Base-by-base conservation (phyloP, 140 eudicot species). In the Cichorium intybus region DNA sequence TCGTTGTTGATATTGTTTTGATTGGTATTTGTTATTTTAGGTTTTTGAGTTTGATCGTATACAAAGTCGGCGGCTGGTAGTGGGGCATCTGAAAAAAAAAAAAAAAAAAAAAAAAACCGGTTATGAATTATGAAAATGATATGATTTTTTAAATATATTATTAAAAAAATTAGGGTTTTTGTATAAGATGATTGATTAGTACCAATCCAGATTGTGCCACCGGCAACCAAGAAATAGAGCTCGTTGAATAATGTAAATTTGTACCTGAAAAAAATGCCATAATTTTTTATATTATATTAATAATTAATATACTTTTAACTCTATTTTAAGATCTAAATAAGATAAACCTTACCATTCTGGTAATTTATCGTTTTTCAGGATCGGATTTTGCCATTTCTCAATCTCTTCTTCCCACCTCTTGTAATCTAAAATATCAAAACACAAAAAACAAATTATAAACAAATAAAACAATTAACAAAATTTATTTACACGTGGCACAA, bases 121-220 rank as follows among this genome's bases (percentile, higher is more conserved):
- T 35, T 0, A 60, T 10, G 48, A n/a, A n/a, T n/a, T n/a, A n/a
- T n/a, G n/a, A n/a, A n/a, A n/a, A n/a, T n/a, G n/a, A n/a, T n/a
- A n/a, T n/a, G n/a, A n/a, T n/a, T n/a, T n/a, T n/a, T n/a, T n/a
- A n/a, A n/a, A n/a, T n/a, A n/a, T n/a, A n/a, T n/a, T n/a, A n/a
- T n/a, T n/a, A n/a, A n/a, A n/a, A n/a, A n/a, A n/a, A n/a, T n/a
- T n/a, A n/a, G n/a, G n/a, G n/a, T n/a, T n/a, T n/a, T n/a, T n/a
- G n/a, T n/a, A n/a, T n/a, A n/a, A n/a, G n/a, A n/a, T n/a, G n/a
- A n/a, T n/a, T n/a, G 73, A 69, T 52, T 29, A 53, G 58, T 85
- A 93, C 99, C 99, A 7, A 86, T 84, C 99, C 99, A 93, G 62
- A 93, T 79, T 27, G 99, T 93, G 52, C 99, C 99, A 50, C 99